Evolutionary conservation across 768 basidiomycete species (phyloP).

Genomic region (Amanita thiersii): DNA sequence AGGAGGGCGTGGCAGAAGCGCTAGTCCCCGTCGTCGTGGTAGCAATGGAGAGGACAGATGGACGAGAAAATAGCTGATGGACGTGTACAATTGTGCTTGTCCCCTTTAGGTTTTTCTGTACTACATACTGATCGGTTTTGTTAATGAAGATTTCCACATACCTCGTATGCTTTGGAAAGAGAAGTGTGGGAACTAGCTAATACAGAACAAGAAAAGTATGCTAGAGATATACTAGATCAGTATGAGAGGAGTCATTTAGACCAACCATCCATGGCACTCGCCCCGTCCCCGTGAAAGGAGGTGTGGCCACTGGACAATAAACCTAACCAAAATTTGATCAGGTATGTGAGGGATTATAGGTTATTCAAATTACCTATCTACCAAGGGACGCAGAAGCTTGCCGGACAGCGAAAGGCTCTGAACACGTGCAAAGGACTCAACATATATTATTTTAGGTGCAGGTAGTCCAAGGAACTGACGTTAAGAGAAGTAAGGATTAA

Average conservation of each 20-base stretch:
- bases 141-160: not conserved
- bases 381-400: slow-evolving; percentile 70
- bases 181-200: no score
- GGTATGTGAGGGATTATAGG: not conserved
- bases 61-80: slow-evolving; percentile 45
- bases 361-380: slow-evolving; percentile 50
- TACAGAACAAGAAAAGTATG: no score
- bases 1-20: slow-evolving; percentile 59
- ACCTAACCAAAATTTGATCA: slow-evolving; percentile 32
- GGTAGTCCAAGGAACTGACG: slow-evolving; percentile 66
- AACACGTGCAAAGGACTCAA: slow-evolving; percentile 93
- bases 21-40: slow-evolving; percentile 59
- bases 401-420: slow-evolving; percentile 75
- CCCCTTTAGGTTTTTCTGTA: slow-evolving; percentile 4
- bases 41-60: slow-evolving; percentile 72
- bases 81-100: slow-evolving; percentile 2
- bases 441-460: slow-evolving; percentile 71
- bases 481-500: slow-evolving; percentile 7
- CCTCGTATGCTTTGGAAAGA: no score
- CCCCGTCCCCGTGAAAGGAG: slow-evolving; percentile 34
- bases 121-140: not conserved
- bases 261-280: slow-evolving; percentile 57
- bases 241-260: slow-evolving; percentile 29
- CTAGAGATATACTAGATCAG: not conserved
- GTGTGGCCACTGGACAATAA: slow-evolving; percentile 87